Percentiles rank a stretch among this genome's conserved stretches.
Conservation (phyloP, 2,329 filamentous ascomycete genomes). For the Colletotrichum musae region DNA sequence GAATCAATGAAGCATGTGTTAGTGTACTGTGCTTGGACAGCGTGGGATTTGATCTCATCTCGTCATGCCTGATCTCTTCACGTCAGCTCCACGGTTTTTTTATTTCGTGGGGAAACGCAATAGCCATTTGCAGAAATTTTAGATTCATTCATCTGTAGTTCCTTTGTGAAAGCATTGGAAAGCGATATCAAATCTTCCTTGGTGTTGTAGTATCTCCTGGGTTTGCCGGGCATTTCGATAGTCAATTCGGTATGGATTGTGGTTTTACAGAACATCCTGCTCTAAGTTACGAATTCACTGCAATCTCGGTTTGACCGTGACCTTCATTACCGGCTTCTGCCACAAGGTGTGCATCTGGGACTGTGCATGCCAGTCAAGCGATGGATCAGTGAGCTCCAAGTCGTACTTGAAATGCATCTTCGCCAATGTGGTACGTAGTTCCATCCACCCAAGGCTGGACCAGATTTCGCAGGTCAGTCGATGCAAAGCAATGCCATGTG, state of each 20-base stretch:
- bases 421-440: neutral
- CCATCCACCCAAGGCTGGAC: neutral
- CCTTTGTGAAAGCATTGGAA: no score
- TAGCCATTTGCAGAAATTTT: no score
- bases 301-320: neutral
- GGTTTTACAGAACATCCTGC: neutral
- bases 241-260: no score
- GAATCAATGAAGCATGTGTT: neutral
- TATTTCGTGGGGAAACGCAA: no score
- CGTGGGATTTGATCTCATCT: no score
- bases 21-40: no score
- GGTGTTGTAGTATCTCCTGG: no score
- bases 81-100: no score
- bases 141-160: no score
- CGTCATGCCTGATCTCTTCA: no score
- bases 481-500: neutral
- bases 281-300: neutral
- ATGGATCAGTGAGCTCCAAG: neutral
- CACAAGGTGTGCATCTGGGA: conserved; percentile 9
- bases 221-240: no score
- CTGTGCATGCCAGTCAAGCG: neutral
- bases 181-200: no score
- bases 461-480: neutral
- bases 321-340: neutral
- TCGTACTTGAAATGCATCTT: conserved; percentile 13